phyloP scores from a whole-genome alignment of 2,329 filamentous ascomycete genomes.

The Cryphonectria naterciae region DNA sequence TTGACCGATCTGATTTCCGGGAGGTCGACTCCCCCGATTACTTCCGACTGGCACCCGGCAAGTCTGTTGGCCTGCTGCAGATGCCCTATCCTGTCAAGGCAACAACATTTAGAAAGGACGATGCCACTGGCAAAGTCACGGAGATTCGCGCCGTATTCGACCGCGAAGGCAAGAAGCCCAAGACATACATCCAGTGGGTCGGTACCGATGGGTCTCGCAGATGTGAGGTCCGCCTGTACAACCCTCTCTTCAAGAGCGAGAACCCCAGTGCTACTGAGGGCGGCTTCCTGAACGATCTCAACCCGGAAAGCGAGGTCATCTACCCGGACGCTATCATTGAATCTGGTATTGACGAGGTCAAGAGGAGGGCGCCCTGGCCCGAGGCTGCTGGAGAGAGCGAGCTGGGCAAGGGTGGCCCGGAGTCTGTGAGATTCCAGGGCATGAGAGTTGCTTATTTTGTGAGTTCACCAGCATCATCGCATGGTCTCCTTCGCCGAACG shows the following conservation, averaged over 20 bases:
- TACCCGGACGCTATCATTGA: constrained; percentile 81
- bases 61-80: constrained; percentile 69
- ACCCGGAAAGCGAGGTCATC: constrained; percentile 81
- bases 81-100: constrained; percentile 67
- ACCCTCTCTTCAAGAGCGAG: constrained; percentile 62
- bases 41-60: constrained; percentile 71
- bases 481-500: background rate
- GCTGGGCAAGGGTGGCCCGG: constrained; percentile 64
- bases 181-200: constrained; percentile 68
- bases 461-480: constrained; percentile 36
- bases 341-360: constrained; percentile 79
- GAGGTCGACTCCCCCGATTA: constrained; percentile 69
- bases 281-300: constrained; percentile 83
- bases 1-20: constrained; percentile 72
- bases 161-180: constrained; percentile 37
- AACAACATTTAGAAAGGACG: constrained; percentile 65
- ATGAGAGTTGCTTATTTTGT: constrained; percentile 86
- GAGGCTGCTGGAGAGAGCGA: constrained; percentile 73
- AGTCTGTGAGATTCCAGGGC: constrained; percentile 87
- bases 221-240: constrained; percentile 29
- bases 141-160: constrained; percentile 34
- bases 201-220: constrained; percentile 29
- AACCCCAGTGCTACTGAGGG: constrained; percentile 78
- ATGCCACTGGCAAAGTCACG: constrained; percentile 48
- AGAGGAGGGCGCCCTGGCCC: constrained; percentile 76